Evolutionary conservation across 495 filamentous ascomycete genomes (phyloP), one percentile per base, ranked within the genome.

Genomic region (Hypoxylon rickii): DNA sequence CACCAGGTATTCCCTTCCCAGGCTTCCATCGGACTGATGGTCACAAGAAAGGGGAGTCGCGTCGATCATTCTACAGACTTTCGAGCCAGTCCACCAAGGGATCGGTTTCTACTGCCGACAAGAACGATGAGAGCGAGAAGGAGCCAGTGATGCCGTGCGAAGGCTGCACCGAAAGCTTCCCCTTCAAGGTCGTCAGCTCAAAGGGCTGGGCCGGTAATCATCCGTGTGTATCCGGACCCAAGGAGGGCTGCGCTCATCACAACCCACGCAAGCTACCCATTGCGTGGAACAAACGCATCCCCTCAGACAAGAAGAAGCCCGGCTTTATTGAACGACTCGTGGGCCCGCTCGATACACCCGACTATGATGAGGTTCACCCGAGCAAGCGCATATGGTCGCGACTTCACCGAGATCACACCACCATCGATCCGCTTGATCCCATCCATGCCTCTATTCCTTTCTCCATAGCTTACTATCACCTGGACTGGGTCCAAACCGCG

Each of bases 221-320:
- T 19, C 69, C 69, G 2, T 69, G 69, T 34, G 66, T 69, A 19
- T 39, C 58, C 54, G 61, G 51, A 12, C 59, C 61, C 12, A 41
- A 18, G 3, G 61, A 64, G 53, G 68, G 68, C 24, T 71, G 66
- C 58, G 51, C 45, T 13, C 41, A 15, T 13, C 68, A 71, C 46
- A 69, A 69, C 44, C 66, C 64, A 2, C 15, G 40, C n/a, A 48
- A 44, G 17, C 15, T 40, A 8, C 42, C 44, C 17, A 57, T 67
- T 33, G 54, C 45, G 18, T 69, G 61, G 43, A 62, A 65, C 39
- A 11, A 54, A 5, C 32, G 34, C 18, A 42, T 69, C 10, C 46
- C 62, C 36, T 51, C 52, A 3, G 22, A 31, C 12, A 33, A 45
- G 32, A 67, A 62, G 48, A 51, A 44, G 6, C 47, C 41, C 8